A percentile compares a stretch with the other conserved stretches of the same genome.
Evolutionary conservation across 2,329 filamentous ascomycete genomes (phyloP).

Genomic region (Aspergillus sp.): DNA sequence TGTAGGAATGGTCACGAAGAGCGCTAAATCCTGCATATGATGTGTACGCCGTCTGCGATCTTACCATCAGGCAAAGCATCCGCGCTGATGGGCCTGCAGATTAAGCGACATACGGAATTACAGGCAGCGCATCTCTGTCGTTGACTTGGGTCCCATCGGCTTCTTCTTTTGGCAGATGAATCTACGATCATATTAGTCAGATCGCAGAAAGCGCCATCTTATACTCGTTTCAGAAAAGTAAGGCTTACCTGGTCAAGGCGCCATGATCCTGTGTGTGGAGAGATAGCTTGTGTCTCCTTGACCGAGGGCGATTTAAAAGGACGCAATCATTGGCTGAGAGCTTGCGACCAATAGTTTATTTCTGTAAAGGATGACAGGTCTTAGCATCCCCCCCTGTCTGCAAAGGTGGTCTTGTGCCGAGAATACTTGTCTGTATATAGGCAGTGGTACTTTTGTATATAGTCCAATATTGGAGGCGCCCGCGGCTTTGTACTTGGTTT

Average conservation of each 20-base stretch:
- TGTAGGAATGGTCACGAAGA: neutral
- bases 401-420: neutral
- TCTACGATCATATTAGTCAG: neutral
- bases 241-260: neutral
- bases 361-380: constrained; percentile 5
- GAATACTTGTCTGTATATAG: neutral
- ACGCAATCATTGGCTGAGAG: neutral
- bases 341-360: neutral
- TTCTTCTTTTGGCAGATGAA: neutral
- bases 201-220: neutral
- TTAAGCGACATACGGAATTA: neutral
- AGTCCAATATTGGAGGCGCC: neutral
- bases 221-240: neutral
- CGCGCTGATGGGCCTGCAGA: no score
- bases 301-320: neutral
- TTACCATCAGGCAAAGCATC: neutral
- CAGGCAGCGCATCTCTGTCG: neutral
- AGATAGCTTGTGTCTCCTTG: neutral
- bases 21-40: neutral
- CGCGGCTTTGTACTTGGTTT: neutral
- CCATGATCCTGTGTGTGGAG: neutral
- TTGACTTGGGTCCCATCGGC: neutral
- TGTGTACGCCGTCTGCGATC: neutral
- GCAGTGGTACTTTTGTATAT: neutral
- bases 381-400: neutral